phyloP scores from a whole-genome alignment of 202 grass and related monocot species.

The Saccharum hybrid region DNA sequence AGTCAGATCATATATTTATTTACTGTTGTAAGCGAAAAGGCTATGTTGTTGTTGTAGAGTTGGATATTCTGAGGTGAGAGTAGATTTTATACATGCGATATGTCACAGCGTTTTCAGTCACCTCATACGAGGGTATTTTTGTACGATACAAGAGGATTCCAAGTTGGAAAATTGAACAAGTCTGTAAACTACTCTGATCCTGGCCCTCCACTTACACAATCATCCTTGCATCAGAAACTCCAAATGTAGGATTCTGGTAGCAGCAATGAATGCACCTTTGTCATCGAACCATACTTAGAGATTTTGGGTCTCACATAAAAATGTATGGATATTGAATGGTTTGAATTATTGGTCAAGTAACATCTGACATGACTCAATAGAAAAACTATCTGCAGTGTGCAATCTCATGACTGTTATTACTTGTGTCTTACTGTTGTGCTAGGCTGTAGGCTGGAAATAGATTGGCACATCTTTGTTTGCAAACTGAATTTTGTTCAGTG shows the following conservation, averaged over 20 bases:
- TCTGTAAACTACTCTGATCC: conserved; percentile 4
- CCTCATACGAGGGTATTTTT: background rate
- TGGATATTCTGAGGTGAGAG: background rate
- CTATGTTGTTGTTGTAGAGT: too few relatives aligned
- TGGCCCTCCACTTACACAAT: conserved; percentile 8
- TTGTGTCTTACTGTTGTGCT: conserved; percentile 36
- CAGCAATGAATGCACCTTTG: background rate
- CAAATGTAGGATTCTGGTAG: background rate
- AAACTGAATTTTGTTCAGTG: conserved; percentile 53
- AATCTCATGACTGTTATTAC: conserved; percentile 38
- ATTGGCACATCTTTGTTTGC: conserved; percentile 42
- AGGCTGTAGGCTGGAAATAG: conserved; percentile 44
- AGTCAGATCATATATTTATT: conserved; percentile 6
- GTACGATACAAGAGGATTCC: background rate
- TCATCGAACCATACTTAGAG: conserved; percentile 6
- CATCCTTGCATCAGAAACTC: background rate
- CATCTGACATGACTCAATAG: background rate
- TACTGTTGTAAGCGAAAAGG: background rate
- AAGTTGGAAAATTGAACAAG: background rate
- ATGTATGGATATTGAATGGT: background rate
- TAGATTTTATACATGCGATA: background rate
- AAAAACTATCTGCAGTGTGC: background rate
- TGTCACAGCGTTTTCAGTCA: conserved; percentile 8
- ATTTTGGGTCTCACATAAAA: background rate
- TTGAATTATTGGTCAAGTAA: conserved; percentile 36